Base-by-base conservation (phyloP, 257 asterid genomes). In the Cruciata laevipes region DNA sequence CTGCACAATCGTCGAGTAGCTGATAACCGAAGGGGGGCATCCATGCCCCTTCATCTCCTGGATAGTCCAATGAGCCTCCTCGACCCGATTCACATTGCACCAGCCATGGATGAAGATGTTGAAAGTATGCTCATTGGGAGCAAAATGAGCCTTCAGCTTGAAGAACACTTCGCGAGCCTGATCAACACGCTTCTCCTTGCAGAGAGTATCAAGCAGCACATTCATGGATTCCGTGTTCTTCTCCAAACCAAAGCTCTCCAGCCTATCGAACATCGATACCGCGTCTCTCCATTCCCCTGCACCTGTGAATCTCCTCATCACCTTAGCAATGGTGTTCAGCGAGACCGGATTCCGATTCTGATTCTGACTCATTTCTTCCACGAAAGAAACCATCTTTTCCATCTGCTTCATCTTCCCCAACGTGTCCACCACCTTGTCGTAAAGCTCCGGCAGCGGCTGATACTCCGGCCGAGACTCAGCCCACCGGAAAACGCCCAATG, bases 61-160 rank as follows among this genome's bases (percentile, higher is more conserved):
- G 61, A 93, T 75, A 23, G 95, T 93, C 99, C 96, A 93, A 25
- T 85, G 83, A 27, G 99, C 97, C 82, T 90, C 99, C 61, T 93
- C 96, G 6, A 93, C 87, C 77, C 89, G 74, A 60, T 77, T 88
- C 61, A 79, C 70, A 73, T 89, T 91, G 86, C 96, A 91, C 96
- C 96, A 91, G 16, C 98, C 98, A 78, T 86, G 87, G 58, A 91
- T 74, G 70, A 89, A 87, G 52, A 91, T 85, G 78, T 89, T 91
- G 76, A 76, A 87, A 17, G 96, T 89, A 76, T 81, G 71, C 17
- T 88, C 93, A 77, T 89, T 83, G 5, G 98, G 91, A 25, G 84
- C 82, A 27, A 91, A 82, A 52, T 75, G 80, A 1, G 83, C 66
- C 72, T 91, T 88, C 61, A 89, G 81, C 79, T 80, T 78, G 76